Conservation (phyloP, 768 basidiomycete genomes). For the Astraeus odoratus region DNA sequence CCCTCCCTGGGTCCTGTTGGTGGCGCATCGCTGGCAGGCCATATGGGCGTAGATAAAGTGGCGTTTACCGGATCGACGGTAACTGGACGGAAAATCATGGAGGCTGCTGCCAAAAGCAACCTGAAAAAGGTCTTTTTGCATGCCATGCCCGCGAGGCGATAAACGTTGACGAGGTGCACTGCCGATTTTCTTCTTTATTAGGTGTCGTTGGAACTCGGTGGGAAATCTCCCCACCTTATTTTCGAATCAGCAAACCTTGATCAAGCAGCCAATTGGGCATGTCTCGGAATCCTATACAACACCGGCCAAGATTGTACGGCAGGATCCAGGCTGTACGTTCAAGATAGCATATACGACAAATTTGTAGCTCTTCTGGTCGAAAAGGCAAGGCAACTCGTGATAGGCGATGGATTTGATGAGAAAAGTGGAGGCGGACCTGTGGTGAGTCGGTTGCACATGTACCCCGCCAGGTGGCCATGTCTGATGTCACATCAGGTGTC, state of each 20-base stretch:
- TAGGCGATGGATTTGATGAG: slow-evolving; percentile 80
- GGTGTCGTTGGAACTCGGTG: slow-evolving; percentile 91
- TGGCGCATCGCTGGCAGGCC: slow-evolving; percentile 77
- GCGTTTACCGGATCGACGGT: slow-evolving; percentile 92
- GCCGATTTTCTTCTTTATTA: slow-evolving; percentile 19
- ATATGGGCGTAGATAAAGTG: slow-evolving; percentile 86
- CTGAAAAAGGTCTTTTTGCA: slow-evolving; percentile 74
- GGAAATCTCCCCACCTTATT: slow-evolving; percentile 84
- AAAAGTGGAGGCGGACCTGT: slow-evolving; percentile 74
- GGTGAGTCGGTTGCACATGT: slow-evolving; percentile 46
- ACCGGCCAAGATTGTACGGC: slow-evolving; percentile 93
- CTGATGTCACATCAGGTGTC: slow-evolving; percentile 49
- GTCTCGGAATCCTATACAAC: slow-evolving; percentile 81
- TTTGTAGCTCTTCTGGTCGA: slow-evolving; percentile 62
- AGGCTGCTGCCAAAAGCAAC: slow-evolving; percentile 89
- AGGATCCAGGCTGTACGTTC: slow-evolving; percentile 85
- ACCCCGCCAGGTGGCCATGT: slow-evolving; percentile 6
- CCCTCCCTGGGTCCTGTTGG: slow-evolving; percentile 77
- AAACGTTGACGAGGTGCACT: slow-evolving; percentile 8
- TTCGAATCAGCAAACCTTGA: slow-evolving; percentile 91
- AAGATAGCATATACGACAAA: slow-evolving; percentile 81
- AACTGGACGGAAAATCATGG: slow-evolving; percentile 86
- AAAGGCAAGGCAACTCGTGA: slow-evolving; percentile 60
- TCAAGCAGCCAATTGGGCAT: slow-evolving; percentile 78
- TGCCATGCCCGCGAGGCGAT: slow-evolving; percentile 22